Evolutionary conservation across 2,329 filamentous ascomycete species (phyloP).

Genomic region (Cephalotrichum gorgonifer): DNA sequence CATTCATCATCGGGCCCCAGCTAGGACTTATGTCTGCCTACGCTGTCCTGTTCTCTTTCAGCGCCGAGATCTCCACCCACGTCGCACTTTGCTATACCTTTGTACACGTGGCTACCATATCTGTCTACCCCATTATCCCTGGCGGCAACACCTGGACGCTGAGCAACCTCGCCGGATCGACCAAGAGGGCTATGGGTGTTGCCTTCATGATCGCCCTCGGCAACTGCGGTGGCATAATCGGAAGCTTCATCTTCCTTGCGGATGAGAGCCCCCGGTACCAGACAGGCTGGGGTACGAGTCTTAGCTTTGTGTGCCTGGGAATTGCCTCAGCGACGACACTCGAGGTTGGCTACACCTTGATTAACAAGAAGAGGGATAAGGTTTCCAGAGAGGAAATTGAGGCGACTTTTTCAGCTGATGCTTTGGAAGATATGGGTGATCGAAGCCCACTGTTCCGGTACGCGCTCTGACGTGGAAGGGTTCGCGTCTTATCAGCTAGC

Average conservation of each 20-base stretch:
- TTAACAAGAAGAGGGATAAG: conserved; percentile 15
- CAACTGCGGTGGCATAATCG: conserved; percentile 14
- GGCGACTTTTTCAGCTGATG: neutral
- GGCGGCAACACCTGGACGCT: conserved; percentile 24
- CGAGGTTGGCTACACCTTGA: conserved; percentile 16
- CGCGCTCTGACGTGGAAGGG: no score
- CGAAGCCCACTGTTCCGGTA: neutral
- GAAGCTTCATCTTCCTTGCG: conserved; percentile 14
- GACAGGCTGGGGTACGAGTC: conserved; percentile 14
- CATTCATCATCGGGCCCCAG: conserved; percentile 6
- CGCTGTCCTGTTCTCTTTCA: conserved; percentile 16
- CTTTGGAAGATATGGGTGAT: neutral
- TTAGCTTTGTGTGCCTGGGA: conserved; percentile 17
- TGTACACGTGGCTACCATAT: conserved; percentile 25
- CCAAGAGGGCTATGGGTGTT: conserved; percentile 23
- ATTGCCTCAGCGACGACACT: conserved; percentile 18
- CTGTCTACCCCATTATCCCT: conserved; percentile 23
- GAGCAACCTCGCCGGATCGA: conserved; percentile 21
- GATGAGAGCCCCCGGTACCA: conserved; percentile 15
- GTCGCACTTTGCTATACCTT: conserved; percentile 32
- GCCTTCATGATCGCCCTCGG: conserved; percentile 18
- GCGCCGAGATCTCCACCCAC: conserved; percentile 19
- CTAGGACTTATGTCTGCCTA: conserved; percentile 4
- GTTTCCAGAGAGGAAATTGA: conserved; percentile 14
- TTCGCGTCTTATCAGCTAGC: no score